Evolutionary conservation across 129 eudicot species (phyloP).

Genomic region (Scalesia atractyloides): DNA sequence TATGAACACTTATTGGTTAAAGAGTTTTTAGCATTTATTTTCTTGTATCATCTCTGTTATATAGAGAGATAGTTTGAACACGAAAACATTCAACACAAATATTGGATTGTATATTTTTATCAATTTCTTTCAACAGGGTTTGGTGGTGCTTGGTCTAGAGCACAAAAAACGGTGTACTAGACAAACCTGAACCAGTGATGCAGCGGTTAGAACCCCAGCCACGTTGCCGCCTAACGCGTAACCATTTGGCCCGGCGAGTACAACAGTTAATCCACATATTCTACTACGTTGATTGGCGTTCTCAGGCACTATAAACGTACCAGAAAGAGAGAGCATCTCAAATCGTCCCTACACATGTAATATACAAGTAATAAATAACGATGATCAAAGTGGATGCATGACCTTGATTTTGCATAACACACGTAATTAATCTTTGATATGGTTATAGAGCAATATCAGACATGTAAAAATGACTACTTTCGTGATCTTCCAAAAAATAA

Average conservation of each 20-base stretch:
- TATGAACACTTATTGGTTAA: neutral
- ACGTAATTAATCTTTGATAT: neutral
- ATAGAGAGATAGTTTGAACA: neutral
- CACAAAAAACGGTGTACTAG: neutral
- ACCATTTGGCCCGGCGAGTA: conserved; percentile 67
- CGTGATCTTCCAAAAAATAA: neutral
- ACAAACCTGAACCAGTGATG: conserved; percentile 65
- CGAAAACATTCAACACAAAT: neutral
- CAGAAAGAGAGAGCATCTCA: conserved; percentile 60
- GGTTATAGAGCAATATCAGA: neutral
- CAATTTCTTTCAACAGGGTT: no score
- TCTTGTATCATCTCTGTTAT: neutral
- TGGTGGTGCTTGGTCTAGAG: neutral
- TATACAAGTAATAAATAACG: neutral
- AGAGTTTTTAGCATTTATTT: neutral
- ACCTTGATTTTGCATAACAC: neutral
- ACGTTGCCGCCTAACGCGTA: conserved; percentile 71
- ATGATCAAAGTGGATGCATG: neutral
- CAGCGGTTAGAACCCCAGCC: conserved; percentile 68
- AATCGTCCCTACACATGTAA: conserved; percentile 53
- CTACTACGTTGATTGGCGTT: conserved; percentile 41
- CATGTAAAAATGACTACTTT: neutral
- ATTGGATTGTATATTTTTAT: no score
- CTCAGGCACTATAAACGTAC: conserved; percentile 51
- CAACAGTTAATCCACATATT: conserved; percentile 50